A percentile compares a stretch with the other conserved stretches of the same genome.
These are phyloP conservation scores for Spizellomyces punctatus DNA, from an alignment of 192 early-diverging fungal species.

Conservation along the genomic window DNA sequence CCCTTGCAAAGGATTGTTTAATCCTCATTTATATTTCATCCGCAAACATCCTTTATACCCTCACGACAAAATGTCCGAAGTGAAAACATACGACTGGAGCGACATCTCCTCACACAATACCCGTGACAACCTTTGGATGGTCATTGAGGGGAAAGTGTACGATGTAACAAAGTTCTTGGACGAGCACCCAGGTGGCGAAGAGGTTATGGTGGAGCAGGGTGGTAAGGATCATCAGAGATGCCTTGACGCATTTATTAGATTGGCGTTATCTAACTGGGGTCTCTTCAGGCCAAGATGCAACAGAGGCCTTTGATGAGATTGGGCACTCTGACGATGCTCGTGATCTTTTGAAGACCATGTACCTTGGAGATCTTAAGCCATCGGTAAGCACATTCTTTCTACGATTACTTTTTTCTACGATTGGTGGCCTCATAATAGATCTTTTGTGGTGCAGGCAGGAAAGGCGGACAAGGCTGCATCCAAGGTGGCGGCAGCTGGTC, in stretches of 20 bases:
- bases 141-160: constrained; percentile 57
- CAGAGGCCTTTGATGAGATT: constrained; percentile 95
- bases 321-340: constrained; percentile 96
- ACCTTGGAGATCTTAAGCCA: constrained; percentile 71
- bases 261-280: too few species aligned
- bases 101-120: constrained; percentile 76
- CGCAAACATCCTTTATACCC: too few species aligned
- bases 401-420: not conserved
- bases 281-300: constrained; percentile 67
- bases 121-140: constrained; percentile 74
- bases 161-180: constrained; percentile 57
- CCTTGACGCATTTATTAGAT: too few species aligned
- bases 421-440: not conserved
- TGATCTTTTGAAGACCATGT: constrained; percentile 74
- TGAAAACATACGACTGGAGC: constrained; percentile 39
- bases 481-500: not conserved
- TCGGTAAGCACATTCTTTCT: not conserved
- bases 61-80: not conserved
- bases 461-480: not conserved
- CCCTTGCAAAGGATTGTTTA: too few species aligned
- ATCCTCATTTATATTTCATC: too few species aligned
- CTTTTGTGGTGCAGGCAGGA: not conserved
- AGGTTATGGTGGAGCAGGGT: constrained; percentile 89
- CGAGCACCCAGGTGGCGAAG: constrained; percentile 95
- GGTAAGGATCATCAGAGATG: constrained; percentile 44